Conservation (phyloP, 1,284 basidiomycete genomes). For the Puccinia horiana region DNA sequence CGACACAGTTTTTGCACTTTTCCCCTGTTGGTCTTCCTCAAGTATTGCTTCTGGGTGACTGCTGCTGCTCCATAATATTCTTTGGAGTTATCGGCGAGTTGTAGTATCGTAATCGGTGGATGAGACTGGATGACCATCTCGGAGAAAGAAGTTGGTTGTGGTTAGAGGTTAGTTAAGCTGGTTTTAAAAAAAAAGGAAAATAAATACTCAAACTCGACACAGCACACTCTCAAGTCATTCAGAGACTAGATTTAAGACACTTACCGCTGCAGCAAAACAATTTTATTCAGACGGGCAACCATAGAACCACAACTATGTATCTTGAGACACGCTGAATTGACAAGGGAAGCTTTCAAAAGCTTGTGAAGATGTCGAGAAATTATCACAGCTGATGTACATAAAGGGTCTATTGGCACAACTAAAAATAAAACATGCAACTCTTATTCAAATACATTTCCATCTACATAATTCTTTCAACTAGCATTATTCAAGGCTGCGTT, state of each 20-base stretch:
- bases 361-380: neutral
- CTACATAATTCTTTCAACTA: neutral
- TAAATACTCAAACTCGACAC: no score
- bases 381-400: neutral
- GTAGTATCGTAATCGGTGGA: slow-evolving; percentile 48
- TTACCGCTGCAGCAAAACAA: no score
- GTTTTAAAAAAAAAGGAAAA: neutral
- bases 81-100: neutral
- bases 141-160: neutral
- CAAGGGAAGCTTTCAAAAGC: no score
- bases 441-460: neutral
- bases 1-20: slow-evolving; percentile 85
- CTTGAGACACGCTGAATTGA: no score
- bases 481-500: slow-evolving; percentile 41
- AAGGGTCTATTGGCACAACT: neutral
- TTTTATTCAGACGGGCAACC: no score
- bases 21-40: slow-evolving; percentile 80
- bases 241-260: no score
- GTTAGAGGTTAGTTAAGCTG: neutral
- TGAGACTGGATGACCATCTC: slow-evolving; percentile 25
- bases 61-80: neutral
- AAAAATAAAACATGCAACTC: neutral
- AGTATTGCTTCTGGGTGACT: slow-evolving; percentile 54
- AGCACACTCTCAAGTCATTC: no score
- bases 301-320: no score